Percentiles rank a stretch among this genome's conserved stretches.
phyloP scores from a whole-genome alignment of 805 yeast genomes.

The Candida boleticola region DNA sequence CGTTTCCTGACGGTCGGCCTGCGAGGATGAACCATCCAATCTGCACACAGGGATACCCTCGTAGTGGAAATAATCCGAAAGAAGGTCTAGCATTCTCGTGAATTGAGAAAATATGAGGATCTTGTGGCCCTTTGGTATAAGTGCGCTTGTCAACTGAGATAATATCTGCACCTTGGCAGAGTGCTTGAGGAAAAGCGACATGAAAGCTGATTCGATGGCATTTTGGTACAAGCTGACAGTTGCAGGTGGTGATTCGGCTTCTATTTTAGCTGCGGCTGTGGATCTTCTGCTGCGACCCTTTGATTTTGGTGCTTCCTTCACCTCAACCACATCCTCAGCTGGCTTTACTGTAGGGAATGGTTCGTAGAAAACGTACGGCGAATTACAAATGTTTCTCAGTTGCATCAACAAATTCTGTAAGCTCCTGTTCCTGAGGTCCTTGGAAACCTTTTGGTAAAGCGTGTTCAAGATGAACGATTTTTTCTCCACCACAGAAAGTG shows the following conservation, averaged over 20 bases:
- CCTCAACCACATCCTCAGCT: conserved; percentile 23
- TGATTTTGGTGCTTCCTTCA: no score
- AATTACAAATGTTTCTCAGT: conserved; percentile 76
- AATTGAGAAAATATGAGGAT: conserved; percentile 86
- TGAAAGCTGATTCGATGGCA: conserved; percentile 13
- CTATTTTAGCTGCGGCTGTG: conserved; percentile 34
- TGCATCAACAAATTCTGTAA: conserved; percentile 79
- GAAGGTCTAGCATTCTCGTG: conserved; percentile 73
- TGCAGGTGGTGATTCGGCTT: no score
- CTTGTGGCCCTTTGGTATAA: conserved; percentile 58
- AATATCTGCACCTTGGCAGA: conserved; percentile 76
- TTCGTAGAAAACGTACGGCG: conserved; percentile 79
- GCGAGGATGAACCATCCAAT: conserved; percentile 74
- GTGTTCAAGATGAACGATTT: conserved; percentile 13
- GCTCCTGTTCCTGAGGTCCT: conserved; percentile 31
- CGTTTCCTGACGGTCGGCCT: conserved; percentile 61
- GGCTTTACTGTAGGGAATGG: conserved; percentile 60
- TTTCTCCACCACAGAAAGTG: conserved; percentile 2
- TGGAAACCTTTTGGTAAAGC: conserved; percentile 12
- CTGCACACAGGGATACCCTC: conserved; percentile 50
- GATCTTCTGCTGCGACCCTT: no score
- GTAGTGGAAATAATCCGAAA: conserved; percentile 69
- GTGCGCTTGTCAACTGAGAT: conserved; percentile 55
- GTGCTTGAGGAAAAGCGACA: conserved; percentile 36
- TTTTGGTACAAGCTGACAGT: no score